Percentiles rank a stretch among this genome's conserved stretches.
Evolutionary conservation across 441 rosid genomes (phyloP).

Genomic region (Arabidopsis hybrid): DNA sequence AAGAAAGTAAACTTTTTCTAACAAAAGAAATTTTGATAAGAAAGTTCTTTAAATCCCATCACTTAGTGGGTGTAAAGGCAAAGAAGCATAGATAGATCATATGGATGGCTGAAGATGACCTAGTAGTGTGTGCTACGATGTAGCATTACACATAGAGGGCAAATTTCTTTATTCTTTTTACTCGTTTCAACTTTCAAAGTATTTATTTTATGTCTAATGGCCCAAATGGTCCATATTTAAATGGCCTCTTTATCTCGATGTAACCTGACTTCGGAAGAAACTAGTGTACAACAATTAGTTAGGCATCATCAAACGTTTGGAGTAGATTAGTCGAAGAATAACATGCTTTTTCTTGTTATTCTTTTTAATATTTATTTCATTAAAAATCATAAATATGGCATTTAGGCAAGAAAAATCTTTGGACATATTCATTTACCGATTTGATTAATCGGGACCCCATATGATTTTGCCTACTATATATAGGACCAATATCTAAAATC

Average conservation of each 20-base stretch:
- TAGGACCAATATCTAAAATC: not conserved
- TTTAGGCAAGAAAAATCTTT: not conserved
- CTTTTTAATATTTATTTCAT: not conserved
- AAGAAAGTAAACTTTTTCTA: slow-evolving; percentile 18
- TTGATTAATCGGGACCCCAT: not conserved
- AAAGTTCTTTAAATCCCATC: slow-evolving; percentile 42
- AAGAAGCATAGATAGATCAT: slow-evolving; percentile 29
- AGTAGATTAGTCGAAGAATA: not conserved
- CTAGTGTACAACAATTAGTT: not conserved
- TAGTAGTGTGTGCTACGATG: slow-evolving; percentile 28
- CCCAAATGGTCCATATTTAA: slow-evolving; percentile 26
- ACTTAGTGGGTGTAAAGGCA: slow-evolving; percentile 34
- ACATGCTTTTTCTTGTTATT: not conserved
- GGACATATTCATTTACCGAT: not conserved
- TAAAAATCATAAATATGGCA: not conserved
- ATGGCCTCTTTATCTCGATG: slow-evolving; percentile 32
- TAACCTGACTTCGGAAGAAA: slow-evolving; percentile 27
- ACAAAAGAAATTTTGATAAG: not conserved
- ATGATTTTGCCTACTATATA: not conserved
- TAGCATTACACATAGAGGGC: slow-evolving; percentile 24
- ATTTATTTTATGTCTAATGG: slow-evolving; percentile 34
- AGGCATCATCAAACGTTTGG: not conserved
- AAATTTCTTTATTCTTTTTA: slow-evolving; percentile 20
- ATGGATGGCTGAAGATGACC: slow-evolving; percentile 37
- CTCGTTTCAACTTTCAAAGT: slow-evolving; percentile 1